phyloP scores from a whole-genome alignment of 75 land plant species.

The Pinus taeda region DNA sequence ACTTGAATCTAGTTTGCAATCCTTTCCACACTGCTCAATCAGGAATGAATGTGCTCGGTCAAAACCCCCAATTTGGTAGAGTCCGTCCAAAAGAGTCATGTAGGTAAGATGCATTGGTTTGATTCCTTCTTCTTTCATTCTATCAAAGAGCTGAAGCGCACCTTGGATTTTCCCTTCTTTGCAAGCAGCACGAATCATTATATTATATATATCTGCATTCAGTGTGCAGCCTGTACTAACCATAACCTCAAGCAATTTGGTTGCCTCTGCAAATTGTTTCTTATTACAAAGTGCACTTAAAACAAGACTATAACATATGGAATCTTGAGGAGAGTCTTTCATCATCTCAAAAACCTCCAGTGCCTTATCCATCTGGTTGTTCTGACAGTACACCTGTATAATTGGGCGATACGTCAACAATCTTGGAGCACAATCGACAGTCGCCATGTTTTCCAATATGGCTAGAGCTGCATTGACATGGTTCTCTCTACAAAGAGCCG shows the following conservation, averaged over 20 bases:
- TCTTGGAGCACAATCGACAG: neutral
- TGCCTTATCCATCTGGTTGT: conserved; percentile 1
- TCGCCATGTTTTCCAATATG: neutral
- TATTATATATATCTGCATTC: neutral
- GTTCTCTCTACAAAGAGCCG: neutral
- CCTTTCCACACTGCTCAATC: neutral
- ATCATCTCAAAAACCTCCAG: neutral
- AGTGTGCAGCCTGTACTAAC: neutral
- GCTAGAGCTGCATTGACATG: neutral
- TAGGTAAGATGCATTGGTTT: neutral
- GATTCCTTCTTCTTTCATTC: conserved; percentile 1
- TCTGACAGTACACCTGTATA: conserved; percentile 2
- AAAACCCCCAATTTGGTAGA: neutral
- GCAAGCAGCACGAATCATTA: conserved; percentile 1
- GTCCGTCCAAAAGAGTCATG: neutral
- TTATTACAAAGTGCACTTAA: neutral
- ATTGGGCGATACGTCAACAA: neutral
- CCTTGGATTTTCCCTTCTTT: neutral
- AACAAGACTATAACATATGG: neutral
- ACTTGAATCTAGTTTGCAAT: neutral
- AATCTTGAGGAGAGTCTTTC: conserved; percentile 2
- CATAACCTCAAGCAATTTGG: neutral
- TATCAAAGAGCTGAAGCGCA: neutral
- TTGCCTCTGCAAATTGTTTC: neutral
- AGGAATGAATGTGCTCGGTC: conserved; percentile 1